These are phyloP conservation scores for Apophysomyces sp. DNA, from an alignment of 371 early-diverging fungal species.

Conservation along the genomic window DNA sequence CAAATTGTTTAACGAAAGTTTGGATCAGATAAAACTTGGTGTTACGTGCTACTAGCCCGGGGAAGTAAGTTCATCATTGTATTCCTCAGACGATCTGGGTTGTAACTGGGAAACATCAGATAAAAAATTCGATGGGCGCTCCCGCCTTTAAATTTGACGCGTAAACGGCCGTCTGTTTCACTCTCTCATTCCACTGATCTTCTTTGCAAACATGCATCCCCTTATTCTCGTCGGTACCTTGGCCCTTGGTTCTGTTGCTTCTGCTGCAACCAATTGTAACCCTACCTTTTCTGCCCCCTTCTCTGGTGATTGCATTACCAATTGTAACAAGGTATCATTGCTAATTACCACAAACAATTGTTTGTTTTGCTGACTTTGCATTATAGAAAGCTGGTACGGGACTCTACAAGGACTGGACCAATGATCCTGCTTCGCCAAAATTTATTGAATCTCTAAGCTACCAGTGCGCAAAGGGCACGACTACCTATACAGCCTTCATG, in stretches of 20 bases:
- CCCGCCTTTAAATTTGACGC: not conserved
- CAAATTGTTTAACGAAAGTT: not conserved
- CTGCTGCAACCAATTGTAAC: conserved; percentile 30
- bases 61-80: not conserved
- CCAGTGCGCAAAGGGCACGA: conserved; percentile 25
- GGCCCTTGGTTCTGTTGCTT: conserved; percentile 9
- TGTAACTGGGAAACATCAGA: conserved; percentile 1
- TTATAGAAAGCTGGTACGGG: conserved; percentile 24
- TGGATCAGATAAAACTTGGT: not conserved
- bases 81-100: not conserved
- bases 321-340: conserved; percentile 34
- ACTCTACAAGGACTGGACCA: conserved; percentile 21
- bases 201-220: not conserved
- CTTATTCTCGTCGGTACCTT: not conserved
- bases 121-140: not conserved
- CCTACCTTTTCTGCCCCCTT: conserved; percentile 29
- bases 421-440: conserved; percentile 30
- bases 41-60: not conserved
- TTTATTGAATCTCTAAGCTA: conserved; percentile 28
- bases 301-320: conserved; percentile 26
- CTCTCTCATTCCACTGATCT: not conserved
- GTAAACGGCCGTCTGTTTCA: not conserved
- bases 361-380: not conserved
- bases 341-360: not conserved
- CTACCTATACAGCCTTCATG: conserved; percentile 32